phyloP scores from a whole-genome alignment of 345 rosid genomes.

The Abelmoschus esculentus region DNA sequence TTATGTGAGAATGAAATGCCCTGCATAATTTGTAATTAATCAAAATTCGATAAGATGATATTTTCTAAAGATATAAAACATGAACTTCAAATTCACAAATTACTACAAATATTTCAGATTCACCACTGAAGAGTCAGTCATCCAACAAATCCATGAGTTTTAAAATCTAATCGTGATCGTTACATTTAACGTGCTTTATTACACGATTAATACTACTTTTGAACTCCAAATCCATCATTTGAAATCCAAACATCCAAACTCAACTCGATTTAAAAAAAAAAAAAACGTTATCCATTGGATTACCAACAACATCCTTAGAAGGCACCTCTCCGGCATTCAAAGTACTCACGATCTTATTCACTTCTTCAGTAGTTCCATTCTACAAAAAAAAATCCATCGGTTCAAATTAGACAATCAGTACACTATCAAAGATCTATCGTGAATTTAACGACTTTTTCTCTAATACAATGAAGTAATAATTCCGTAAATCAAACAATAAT shows the following conservation, averaged over 20 bases:
- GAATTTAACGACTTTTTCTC: neutral
- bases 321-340: conserved; percentile 74
- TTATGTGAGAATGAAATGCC: neutral
- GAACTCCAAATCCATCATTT: neutral
- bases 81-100: neutral
- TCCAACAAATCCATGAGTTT: neutral
- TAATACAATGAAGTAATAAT: neutral
- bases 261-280: neutral
- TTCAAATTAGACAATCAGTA: neutral
- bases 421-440: neutral
- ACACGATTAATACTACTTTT: neutral
- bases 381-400: conserved; percentile 18
- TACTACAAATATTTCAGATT: neutral
- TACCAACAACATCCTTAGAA: conserved; percentile 67
- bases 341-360: conserved; percentile 71
- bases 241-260: neutral
- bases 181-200: neutral
- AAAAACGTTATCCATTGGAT: conserved; percentile 14
- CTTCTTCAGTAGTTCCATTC: conserved; percentile 88
- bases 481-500: neutral
- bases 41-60: neutral
- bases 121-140: neutral
- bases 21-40: neutral
- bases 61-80: neutral
- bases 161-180: neutral